phyloP scores from a whole-genome alignment of 305 asterid species.

The Fraxinus xanthoxyloides region DNA sequence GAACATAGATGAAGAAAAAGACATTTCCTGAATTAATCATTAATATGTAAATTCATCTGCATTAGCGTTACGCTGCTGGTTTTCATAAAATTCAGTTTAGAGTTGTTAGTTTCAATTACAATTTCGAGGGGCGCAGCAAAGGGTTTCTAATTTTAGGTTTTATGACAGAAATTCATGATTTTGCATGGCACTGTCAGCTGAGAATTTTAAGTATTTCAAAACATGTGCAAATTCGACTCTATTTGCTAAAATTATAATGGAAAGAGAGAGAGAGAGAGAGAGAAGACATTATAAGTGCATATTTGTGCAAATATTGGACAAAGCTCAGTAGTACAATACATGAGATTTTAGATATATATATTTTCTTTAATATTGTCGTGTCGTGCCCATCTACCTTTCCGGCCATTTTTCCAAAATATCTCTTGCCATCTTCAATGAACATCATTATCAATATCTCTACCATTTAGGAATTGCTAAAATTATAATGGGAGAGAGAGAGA shows the following conservation, averaged over 20 bases:
- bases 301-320: too few relatives aligned
- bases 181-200: background rate
- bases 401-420: too few relatives aligned
- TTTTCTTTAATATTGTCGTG: too few relatives aligned
- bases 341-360: too few relatives aligned
- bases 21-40: background rate
- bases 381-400: too few relatives aligned
- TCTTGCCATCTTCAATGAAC: background rate
- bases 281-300: background rate
- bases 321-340: too few relatives aligned
- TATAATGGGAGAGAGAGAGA: background rate
- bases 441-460: too few relatives aligned
- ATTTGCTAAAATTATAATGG: background rate
- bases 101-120: conserved; percentile 32
- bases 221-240: background rate
- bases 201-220: background rate
- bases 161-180: background rate
- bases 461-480: background rate
- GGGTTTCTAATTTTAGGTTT: background rate
- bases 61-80: background rate
- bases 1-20: background rate
- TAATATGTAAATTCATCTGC: background rate
- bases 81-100: conserved; percentile 14
- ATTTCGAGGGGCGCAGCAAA: conserved; percentile 33
- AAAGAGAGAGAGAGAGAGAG: background rate